A percentile compares a stretch with the other conserved stretches of the same genome.
Evolutionary conservation across 2,329 filamentous ascomycete species (phyloP).

Genomic region (Periconia digitata): DNA sequence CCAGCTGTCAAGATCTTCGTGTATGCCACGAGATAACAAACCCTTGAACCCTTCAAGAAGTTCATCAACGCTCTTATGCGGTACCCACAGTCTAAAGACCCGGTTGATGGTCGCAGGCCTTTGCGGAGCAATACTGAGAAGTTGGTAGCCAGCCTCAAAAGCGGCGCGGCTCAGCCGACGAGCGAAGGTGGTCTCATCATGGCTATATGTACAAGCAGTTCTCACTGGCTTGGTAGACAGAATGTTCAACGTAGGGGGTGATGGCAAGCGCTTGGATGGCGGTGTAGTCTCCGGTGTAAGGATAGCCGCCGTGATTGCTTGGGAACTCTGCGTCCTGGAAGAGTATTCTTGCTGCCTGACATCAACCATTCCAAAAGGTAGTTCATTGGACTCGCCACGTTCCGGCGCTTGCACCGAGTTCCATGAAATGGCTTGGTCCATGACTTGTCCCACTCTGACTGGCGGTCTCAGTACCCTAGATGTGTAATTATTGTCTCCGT

Average conservation of each 20-base stretch:
- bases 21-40: constrained; percentile 41
- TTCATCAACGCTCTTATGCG: constrained; percentile 52
- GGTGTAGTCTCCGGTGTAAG: constrained; percentile 29
- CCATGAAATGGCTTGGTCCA: constrained; percentile 22
- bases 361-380: constrained; percentile 37
- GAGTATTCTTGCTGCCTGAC: constrained; percentile 22
- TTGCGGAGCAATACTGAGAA: constrained; percentile 54
- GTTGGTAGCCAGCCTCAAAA: constrained; percentile 62
- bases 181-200: constrained; percentile 68
- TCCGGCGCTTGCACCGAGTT: constrained; percentile 3
- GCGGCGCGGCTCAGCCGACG: constrained; percentile 68
- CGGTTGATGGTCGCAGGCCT: constrained; percentile 40
- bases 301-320: constrained; percentile 23
- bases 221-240: constrained; percentile 25
- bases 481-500: constrained; percentile 3
- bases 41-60: constrained; percentile 44
- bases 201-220: constrained; percentile 59
- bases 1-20: constrained; percentile 61
- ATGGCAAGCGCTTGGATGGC: constrained; percentile 25
- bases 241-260: constrained; percentile 21
- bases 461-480: constrained; percentile 8
- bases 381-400: constrained; percentile 7
- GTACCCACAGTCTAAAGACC: constrained; percentile 70
- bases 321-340: constrained; percentile 17
- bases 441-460: constrained; percentile 17